phyloP scores from a whole-genome alignment of 164 flowering plant species.

The Vitis rupestris region DNA sequence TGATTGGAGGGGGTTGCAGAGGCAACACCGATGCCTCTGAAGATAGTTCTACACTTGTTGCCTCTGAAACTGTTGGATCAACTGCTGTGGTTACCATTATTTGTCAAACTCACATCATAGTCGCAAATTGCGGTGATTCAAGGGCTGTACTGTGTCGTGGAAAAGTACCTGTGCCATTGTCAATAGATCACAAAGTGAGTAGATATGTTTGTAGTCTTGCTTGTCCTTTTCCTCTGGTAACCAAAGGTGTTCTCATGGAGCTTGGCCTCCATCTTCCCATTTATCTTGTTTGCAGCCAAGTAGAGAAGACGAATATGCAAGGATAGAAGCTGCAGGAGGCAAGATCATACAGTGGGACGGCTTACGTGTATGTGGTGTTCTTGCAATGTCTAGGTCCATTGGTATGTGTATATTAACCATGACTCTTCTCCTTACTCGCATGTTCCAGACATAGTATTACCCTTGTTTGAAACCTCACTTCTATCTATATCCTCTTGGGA shows the following conservation, averaged over 20 bases:
- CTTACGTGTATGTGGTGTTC: slow-evolving; percentile 86
- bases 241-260: background rate
- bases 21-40: background rate
- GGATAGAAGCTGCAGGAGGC: slow-evolving; percentile 94
- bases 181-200: slow-evolving; percentile 79
- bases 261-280: background rate
- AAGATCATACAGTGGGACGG: slow-evolving; percentile 93
- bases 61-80: slow-evolving; percentile 63
- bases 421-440: too few species aligned
- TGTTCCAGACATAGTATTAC: too few species aligned
- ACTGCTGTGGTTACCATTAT: slow-evolving; percentile 60
- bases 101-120: slow-evolving; percentile 51
- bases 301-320: slow-evolving; percentile 78
- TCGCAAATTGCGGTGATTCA: slow-evolving; percentile 71
- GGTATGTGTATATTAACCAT: slow-evolving; percentile 29
- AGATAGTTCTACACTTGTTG: slow-evolving; percentile 32
- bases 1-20: slow-evolving; percentile 44
- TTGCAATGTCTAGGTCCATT: slow-evolving; percentile 80
- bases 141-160: slow-evolving; percentile 62
- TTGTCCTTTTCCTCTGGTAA: too few species aligned
- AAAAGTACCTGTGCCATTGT: slow-evolving; percentile 54
- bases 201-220: too few species aligned
- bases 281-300: slow-evolving; percentile 56
- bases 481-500: background rate
- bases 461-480: background rate